Percentiles rank a stretch among this genome's conserved stretches.
phyloP scores from a whole-genome alignment of 768 basidiomycete genomes.

The Termitomyces sp. region DNA sequence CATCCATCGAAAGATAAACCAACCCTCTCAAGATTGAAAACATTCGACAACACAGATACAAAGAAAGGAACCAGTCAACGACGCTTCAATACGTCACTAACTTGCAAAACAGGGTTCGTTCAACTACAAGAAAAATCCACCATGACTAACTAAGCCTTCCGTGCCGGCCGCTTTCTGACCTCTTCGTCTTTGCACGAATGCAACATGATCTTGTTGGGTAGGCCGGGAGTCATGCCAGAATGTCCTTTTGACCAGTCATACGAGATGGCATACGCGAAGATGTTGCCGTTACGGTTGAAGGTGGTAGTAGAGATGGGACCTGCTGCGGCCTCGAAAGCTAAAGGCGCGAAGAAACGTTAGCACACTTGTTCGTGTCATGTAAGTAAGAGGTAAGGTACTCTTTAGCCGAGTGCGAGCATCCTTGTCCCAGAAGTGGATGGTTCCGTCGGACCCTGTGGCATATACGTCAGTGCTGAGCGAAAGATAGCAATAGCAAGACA shows the following conservation, averaged over 20 bases:
- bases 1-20: not conserved
- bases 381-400: constrained; percentile 39
- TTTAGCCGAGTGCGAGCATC: constrained; percentile 89
- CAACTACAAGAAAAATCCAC: not conserved
- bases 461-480: constrained; percentile 1
- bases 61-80: not conserved
- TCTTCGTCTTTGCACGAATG: constrained; percentile 87
- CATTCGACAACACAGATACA: not conserved
- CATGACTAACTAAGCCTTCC: constrained; percentile 20
- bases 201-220: constrained; percentile 78
- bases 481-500: constrained; percentile 15
- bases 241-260: constrained; percentile 96
- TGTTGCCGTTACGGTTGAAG: constrained; percentile 84
- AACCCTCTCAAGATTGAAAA: not conserved
- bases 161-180: constrained; percentile 58
- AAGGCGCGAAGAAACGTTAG: not conserved
- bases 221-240: constrained; percentile 68
- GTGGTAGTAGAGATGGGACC: constrained; percentile 76
- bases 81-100: not conserved
- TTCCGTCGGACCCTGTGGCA: constrained; percentile 67
- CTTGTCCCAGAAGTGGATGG: constrained; percentile 94
- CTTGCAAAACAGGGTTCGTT: not conserved
- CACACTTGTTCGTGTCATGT: not conserved
- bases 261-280: constrained; percentile 89
- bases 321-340: constrained; percentile 69